Evolutionary conservation across 441 rosid species (phyloP).

Genomic region (Lepidium campestre): DNA sequence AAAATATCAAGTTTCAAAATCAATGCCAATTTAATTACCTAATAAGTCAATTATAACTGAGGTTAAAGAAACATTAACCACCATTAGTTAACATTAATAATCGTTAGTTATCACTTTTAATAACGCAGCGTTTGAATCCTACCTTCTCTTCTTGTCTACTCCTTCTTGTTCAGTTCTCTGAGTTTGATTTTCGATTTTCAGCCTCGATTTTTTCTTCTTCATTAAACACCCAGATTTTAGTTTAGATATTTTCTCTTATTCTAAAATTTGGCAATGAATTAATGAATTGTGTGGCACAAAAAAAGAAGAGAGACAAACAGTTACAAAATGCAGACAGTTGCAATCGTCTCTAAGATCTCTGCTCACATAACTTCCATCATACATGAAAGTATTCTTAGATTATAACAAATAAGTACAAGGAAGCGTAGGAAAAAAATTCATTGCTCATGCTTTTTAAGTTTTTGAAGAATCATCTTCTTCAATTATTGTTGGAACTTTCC

Average conservation of each 20-base stretch:
- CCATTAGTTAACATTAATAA: no score
- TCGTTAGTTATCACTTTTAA: no score
- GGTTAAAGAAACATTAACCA: no score
- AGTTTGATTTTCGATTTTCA: no score
- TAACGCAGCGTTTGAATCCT: no score
- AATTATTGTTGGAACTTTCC: slow-evolving; percentile 62
- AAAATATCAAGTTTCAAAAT: no score
- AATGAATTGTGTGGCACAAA: slow-evolving; percentile 22
- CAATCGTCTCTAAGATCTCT: slow-evolving; percentile 12
- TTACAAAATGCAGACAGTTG: slow-evolving; percentile 16
- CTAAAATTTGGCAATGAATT: slow-evolving; percentile 14
- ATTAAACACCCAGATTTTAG: no score
- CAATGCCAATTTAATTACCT: no score
- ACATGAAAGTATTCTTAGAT: slow-evolving; percentile 19
- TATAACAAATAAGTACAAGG: slow-evolving; percentile 13
- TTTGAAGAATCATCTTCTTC: slow-evolving; percentile 44
- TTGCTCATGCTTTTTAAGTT: slow-evolving; percentile 10
- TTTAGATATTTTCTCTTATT: not conserved
- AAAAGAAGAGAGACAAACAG: slow-evolving; percentile 10
- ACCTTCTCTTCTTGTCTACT: no score
- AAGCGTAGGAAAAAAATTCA: slow-evolving; percentile 6
- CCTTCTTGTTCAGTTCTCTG: no score
- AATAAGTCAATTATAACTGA: no score
- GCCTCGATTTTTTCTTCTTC: no score
- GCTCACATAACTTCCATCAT: slow-evolving; percentile 22